Evolutionary conservation across 2,329 filamentous ascomycete genomes (phyloP).

Genomic region (Sphaerulina populicola): DNA sequence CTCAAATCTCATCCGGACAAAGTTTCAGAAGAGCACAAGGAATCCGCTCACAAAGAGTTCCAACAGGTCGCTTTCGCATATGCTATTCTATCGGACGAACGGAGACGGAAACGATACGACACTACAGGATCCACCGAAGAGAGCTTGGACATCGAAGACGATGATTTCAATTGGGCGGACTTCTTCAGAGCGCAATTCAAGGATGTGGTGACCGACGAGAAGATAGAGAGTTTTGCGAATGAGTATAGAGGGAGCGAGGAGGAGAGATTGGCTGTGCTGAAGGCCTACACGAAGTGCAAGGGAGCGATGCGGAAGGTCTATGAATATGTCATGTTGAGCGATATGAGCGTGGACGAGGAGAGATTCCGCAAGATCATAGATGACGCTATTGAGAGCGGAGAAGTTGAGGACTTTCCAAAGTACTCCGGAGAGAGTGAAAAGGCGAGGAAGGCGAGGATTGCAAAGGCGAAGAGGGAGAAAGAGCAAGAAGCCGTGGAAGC

Average conservation of each 20-base stretch:
- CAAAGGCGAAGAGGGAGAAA: conserved; percentile 57
- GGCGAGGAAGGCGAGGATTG: conserved; percentile 37
- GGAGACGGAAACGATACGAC: conserved; percentile 78
- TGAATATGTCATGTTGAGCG: conserved; percentile 75
- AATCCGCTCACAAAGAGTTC: conserved; percentile 69
- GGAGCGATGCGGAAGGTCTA: conserved; percentile 74
- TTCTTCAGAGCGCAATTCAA: conserved; percentile 82
- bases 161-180: conserved; percentile 76
- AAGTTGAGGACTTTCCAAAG: conserved; percentile 57
- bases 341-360: conserved; percentile 74
- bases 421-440: conserved; percentile 63
- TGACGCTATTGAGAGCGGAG: conserved; percentile 61
- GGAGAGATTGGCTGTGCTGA: conserved; percentile 68
- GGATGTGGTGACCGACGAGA: conserved; percentile 63
- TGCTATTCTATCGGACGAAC: conserved; percentile 76
- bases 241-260: conserved; percentile 81
- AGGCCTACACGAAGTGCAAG: conserved; percentile 62
- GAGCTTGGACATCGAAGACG: conserved; percentile 55
- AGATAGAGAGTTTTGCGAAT: conserved; percentile 65
- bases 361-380: conserved; percentile 76
- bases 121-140: conserved; percentile 82
- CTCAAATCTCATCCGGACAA: conserved; percentile 69
- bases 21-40: conserved; percentile 51
- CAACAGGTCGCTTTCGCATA: conserved; percentile 91
- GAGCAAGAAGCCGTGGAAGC: conserved; percentile 58